Evolutionary conservation across 1,284 basidiomycete species (phyloP).

Genomic region (Puccinia hordei): DNA sequence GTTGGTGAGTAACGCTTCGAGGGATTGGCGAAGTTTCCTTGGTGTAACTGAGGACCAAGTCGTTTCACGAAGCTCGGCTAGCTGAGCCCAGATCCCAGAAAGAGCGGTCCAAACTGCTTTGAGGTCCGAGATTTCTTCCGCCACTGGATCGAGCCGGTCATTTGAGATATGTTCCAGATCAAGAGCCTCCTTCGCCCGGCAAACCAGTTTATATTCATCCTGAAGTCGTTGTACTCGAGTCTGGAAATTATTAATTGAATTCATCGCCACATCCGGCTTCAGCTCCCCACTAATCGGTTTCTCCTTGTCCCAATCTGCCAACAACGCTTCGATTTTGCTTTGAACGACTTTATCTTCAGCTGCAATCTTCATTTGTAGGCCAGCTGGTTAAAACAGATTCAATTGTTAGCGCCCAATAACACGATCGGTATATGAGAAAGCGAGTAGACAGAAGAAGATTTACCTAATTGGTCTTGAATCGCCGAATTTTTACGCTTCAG

Average conservation of each 20-base stretch:
- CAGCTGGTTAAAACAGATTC: constrained; percentile 65
- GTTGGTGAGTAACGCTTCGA: constrained; percentile 81
- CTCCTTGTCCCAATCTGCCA: constrained; percentile 90
- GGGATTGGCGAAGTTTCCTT: constrained; percentile 88
- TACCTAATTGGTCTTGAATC: constrained; percentile 94
- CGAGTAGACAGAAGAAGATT: constrained; percentile 52
- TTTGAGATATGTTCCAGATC: constrained; percentile 88
- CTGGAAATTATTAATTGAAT: constrained; percentile 91
- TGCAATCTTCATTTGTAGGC: constrained; percentile 96
- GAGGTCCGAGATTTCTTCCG: constrained; percentile 91
- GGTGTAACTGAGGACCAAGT: constrained; percentile 88
- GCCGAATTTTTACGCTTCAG: constrained; percentile 95
- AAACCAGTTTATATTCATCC: constrained; percentile 90
- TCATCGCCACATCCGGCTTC: constrained; percentile 92
- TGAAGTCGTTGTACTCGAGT: constrained; percentile 81
- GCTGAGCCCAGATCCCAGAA: constrained; percentile 93
- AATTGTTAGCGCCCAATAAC: background rate
- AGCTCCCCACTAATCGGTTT: constrained; percentile 94
- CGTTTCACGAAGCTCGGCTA: constrained; percentile 82
- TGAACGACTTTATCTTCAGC: constrained; percentile 97
- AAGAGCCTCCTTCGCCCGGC: constrained; percentile 92
- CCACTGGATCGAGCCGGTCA: constrained; percentile 85
- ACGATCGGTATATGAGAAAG: constrained; percentile 46
- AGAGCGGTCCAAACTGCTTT: constrained; percentile 99
- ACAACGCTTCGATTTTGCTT: constrained; percentile 84